Base-by-base conservation (phyloP, 495 filamentous ascomycete genomes). In the Hypoxylon lenormandii region DNA sequence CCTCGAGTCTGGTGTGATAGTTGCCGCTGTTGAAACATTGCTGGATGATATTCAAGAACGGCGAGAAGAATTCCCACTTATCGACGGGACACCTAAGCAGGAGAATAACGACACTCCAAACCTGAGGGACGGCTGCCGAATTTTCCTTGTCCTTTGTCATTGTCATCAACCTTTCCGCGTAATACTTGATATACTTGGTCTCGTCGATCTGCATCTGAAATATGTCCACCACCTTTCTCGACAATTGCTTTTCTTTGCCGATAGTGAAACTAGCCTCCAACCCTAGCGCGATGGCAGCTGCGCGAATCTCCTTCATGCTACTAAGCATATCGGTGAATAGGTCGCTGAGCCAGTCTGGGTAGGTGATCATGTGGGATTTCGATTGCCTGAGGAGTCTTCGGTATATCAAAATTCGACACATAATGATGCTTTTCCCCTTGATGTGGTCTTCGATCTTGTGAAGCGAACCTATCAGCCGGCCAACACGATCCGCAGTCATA, bases 1-100 rank as follows among this genome's bases (percentile, higher is more conserved):
- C 92, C 62, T 93, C 88, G 4, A 86, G 79, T 68, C 90, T 94
- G 51, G 91, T 90, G 1, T 84, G 79, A 0, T 83, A 77, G 60
- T 96, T 91, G 52, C 84, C 86, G 74, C 88, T 90, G 68, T 96
- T 96, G 80, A 97, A 92, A 72, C 93, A 96, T 51, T 80, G 82
- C 68, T 96, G 88, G 38, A 97, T 87, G 13, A 97, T 83, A 5
- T 82, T 77, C 1, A 97, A 79, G 90, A 91, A 98, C 4, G 82
- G 81, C 16, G 81, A 84, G 60, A 91, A 86, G 72, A 86, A 86
- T 52, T 89, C 84, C 92, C 92, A 97, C 60, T 85, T 80, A 28
- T 92, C 86, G 13, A 93, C 72, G 19, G 85, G 84, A 37, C 82
- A 84, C 46, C 90, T 86, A 28, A 96, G 81, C 18, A 97, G 85